A percentile compares a stretch with the other conserved stretches of the same genome.
Conservation (phyloP, 2,329 filamentous ascomycete species). For the Lasiodiplodia sp. region DNA sequence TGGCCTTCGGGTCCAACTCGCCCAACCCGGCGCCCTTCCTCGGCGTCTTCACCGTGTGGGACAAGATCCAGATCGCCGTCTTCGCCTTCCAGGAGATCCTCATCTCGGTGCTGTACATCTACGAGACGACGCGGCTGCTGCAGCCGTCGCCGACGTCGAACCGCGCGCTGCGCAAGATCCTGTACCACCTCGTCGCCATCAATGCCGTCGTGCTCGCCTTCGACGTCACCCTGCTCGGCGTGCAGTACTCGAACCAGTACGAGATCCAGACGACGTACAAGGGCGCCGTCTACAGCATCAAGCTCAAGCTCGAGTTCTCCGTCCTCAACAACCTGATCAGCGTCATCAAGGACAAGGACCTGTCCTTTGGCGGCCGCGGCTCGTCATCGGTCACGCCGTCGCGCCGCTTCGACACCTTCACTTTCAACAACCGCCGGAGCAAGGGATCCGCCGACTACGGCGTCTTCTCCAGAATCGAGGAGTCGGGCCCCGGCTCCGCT, state of each 20-base stretch:
- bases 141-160: background rate
- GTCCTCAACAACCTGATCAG: conserved; percentile 58
- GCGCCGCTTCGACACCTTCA: background rate
- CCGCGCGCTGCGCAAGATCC: conserved; percentile 37
- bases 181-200: conserved; percentile 46
- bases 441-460: conserved; percentile 2
- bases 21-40: conserved; percentile 43
- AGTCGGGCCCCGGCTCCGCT: background rate
- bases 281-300: conserved; percentile 54
- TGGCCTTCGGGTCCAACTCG: conserved; percentile 62
- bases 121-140: conserved; percentile 7
- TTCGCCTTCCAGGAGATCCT: conserved; percentile 52
- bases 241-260: conserved; percentile 49
- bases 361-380: conserved; percentile 22
- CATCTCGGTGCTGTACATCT: conserved; percentile 33
- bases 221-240: conserved; percentile 48
- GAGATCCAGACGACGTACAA: conserved; percentile 51
- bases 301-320: conserved; percentile 64
- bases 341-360: conserved; percentile 33
- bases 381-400: background rate
- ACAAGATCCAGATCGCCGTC: conserved; percentile 54
- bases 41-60: conserved; percentile 51
- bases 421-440: conserved; percentile 9
- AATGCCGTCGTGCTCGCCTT: conserved; percentile 51
- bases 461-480: background rate